Evolutionary conservation across 495 filamentous ascomycete genomes (phyloP), one percentile per base, ranked within the genome.

Genomic region (Corynascus novoguineensis): DNA sequence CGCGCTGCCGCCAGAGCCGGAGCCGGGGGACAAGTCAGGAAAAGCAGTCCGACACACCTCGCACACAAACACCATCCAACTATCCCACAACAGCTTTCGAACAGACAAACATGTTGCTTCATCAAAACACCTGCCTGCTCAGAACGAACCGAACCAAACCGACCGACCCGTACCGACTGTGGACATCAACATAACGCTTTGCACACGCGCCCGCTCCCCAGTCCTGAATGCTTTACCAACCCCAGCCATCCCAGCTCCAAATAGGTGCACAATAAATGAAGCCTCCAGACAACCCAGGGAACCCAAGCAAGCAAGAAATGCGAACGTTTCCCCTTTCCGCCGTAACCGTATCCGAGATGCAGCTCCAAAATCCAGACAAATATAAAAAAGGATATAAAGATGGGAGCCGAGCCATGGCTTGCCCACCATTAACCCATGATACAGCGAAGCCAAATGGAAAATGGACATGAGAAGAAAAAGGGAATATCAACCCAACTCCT

Each of bases 401-500:
- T 46, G 56, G 56, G 25, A 58, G 22, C 32, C n/a, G 25, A 47
- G 60, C 55, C 55, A 55, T 35, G 41, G 57, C 54, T 49, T 49
- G 55, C 32, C 61, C 55, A 57, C 53, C 59, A n/a, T 60, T 58
- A 56, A 49, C 54, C 61, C 60, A 65, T 66, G 63, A 58, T 68
- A 64, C 55, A 64, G 50, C n/a, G 55, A 53, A 56, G 35, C 44
- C 44, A 55, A 52, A 53, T 57, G 17, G 54, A 38, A 48, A 32
- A 53, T 58, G 25, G 22, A 55, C 17, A 38, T 21, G 19, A 40
- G 32, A 34, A 42, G 50, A 53, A 57, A 59, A 59, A 54, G 54
- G 60, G 53, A 52, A 59, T 35, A 58, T 55, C 50, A 68, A 59
- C 66, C n/a, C 64, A 68, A 68, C 66, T 66, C 66, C 66, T 49